phyloP scores from a whole-genome alignment of 345 rosid genomes.

The Rhodamnia rubescens region DNA sequence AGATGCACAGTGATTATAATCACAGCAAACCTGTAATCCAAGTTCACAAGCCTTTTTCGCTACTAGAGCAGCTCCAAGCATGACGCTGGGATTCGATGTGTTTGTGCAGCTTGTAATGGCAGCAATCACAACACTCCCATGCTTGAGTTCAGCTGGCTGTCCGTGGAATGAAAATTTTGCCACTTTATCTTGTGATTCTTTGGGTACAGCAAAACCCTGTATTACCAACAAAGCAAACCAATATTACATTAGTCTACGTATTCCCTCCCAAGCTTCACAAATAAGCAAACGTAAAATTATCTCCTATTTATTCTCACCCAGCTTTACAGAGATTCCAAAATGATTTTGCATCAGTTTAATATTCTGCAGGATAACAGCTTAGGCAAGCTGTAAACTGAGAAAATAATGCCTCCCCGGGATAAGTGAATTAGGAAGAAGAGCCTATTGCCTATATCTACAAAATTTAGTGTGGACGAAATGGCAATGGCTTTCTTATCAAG shows the following conservation, averaged over 20 bases:
- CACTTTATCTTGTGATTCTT: slow-evolving; percentile 66
- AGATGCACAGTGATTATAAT: not conserved
- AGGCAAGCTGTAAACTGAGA: not conserved
- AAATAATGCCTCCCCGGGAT: not conserved
- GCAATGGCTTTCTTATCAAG: not conserved
- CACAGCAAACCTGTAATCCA: slow-evolving; percentile 64
- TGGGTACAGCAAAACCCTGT: slow-evolving; percentile 92
- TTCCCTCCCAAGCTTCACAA: not conserved
- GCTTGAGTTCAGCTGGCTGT: slow-evolving; percentile 83
- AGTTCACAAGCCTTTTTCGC: slow-evolving; percentile 94
- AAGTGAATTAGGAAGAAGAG: not conserved
- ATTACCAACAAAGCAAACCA: not conserved
- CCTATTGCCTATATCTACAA: not conserved
- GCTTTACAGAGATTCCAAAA: not conserved
- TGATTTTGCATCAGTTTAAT: not conserved
- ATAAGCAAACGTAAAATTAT: not conserved
- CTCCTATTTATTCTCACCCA: not conserved
- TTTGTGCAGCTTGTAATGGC: slow-evolving; percentile 98
- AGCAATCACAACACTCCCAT: slow-evolving; percentile 98
- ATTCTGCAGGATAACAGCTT: not conserved
- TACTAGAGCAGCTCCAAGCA: slow-evolving; percentile 99
- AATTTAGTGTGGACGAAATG: not conserved
- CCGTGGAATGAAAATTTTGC: slow-evolving; percentile 80
- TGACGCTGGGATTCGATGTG: slow-evolving; percentile 97
- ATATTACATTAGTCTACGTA: not conserved